Base-by-base conservation (phyloP, 2,329 filamentous ascomycete genomes). In the Aspergillus phoenicis region DNA sequence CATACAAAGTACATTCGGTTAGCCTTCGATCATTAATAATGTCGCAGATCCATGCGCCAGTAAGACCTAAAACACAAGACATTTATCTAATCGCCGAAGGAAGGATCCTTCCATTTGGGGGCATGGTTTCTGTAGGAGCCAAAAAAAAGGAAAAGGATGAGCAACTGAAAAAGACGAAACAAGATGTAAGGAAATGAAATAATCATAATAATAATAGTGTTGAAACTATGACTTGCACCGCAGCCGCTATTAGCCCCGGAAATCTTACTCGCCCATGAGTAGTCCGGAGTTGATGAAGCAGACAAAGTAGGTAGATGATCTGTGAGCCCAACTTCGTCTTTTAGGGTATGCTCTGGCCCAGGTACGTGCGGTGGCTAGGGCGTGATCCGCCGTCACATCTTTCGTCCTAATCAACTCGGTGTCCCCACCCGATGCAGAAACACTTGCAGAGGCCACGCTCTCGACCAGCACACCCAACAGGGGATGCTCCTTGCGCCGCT, bases 391-490 rank as follows among this genome's bases (percentile, higher is more conserved):
- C 72, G 70, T 74, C 70, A 73, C 70, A 71, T 70, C 66, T 64
- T 70, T 66, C 66, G 62, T 70, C 66, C 63, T 61, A 59, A 61
- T 65, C 63, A 62, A 64, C 64, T 67, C 59, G 64, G 59, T 56
- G 67, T 69, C 66, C 67, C 70, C 69, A 73, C 70, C 70, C 39
- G 59, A 66, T 66, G 64, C 67, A 68, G 60, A 65, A 68, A 66
- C 65, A 70, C 67, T 66, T 70, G 71, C 72, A 75, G 70, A 65
- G 70, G 69, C 71, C 71, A 75, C 69, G 73, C 71, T 70, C 66
- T 69, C 48, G 64, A 69, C 70, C 70, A 73, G 65, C 71, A 65
- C 70, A 72, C 66, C 60, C 43, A 61, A 38, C 43, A 59, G 49
- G 38, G 54, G 59, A 58, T n/a, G 33, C 66, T 61, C 52, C 60